Evolutionary conservation across 2,329 filamentous ascomycete genomes (phyloP), one percentile per base, ranked within the genome.

Genomic region (Fusarium sp.): DNA sequence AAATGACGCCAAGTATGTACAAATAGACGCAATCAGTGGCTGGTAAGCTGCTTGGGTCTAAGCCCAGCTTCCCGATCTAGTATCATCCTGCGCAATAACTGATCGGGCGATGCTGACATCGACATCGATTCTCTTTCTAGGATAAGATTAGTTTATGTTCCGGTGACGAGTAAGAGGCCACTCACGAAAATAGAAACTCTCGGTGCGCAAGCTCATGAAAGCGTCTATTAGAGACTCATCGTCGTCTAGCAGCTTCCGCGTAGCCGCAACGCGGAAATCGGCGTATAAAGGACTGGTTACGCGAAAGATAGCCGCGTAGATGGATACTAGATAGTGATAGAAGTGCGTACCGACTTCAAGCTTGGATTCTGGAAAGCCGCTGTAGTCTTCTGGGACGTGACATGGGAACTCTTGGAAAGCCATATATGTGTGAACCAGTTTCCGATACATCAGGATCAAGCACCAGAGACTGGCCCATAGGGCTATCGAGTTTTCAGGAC

Each of bases 131-230:
- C 74, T 65, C 74, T 66, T 64, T 76, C 74, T 76, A 47, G 12
- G 8, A 34, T 18, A 27, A 10, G 10, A 49, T 74, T 45, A 74
- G 65, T 48, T 41, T 22, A 38, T 22, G 27, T 18, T 27, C 6
- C 27, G 25, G 49, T 22, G 22, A 2, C 25, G n/a, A 43, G 18
- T 30, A 16, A 16, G 24, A 24, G 13, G 9, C 38, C 16, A 69
- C 73, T 64, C 13, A 76, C 74, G 74, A 41, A 76, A 75, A 55
- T 76, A 76, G 62, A 76, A 76, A 46, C 74, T 76, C 44, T 76
- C 74, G 3, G 74, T 76, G 29, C 73, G 73, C 44, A 76, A 59
- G 47, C 70, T 76, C 62, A 76, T 69, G 43, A 76, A 76, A 13
- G 73, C 65, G 53, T 53, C 64, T 24, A 76, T 53, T 13, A 76